These are phyloP conservation scores for Silene uniflora DNA, from an alignment of 148 eudicot genomes.

Conservation along the genomic window DNA sequence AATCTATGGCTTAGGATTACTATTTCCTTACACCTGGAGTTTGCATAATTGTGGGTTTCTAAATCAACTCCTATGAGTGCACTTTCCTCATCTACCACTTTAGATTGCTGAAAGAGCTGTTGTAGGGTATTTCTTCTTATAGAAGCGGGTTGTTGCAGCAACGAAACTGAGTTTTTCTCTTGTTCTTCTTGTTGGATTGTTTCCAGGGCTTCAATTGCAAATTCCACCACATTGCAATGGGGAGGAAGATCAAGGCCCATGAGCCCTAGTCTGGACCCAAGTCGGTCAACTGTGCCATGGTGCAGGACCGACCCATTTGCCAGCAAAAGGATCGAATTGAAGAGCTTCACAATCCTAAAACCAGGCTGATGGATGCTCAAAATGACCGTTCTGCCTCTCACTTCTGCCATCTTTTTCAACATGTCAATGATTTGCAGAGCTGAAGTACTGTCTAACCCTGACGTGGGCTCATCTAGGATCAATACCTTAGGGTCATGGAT, in stretches of 20 bases:
- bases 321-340: slow-evolving; percentile 64
- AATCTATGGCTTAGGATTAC: slow-evolving; percentile 70
- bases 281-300: slow-evolving; percentile 71
- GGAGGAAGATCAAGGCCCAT: slow-evolving; percentile 65
- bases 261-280: slow-evolving; percentile 37
- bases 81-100: slow-evolving; percentile 65
- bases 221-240: slow-evolving; percentile 74
- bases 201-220: slow-evolving; percentile 84
- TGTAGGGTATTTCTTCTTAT: slow-evolving; percentile 49
- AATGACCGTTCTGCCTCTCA: slow-evolving; percentile 62
- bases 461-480: slow-evolving; percentile 94
- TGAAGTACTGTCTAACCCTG: slow-evolving; percentile 88
- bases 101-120: slow-evolving; percentile 87
- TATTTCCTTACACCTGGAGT: slow-evolving; percentile 59
- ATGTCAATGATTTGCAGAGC: slow-evolving; percentile 86
- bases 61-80: slow-evolving; percentile 22
- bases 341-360: slow-evolving; percentile 76
- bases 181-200: slow-evolving; percentile 37
- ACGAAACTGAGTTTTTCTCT: not conserved
- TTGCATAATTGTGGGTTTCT: slow-evolving; percentile 36
- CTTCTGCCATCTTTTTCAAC: slow-evolving; percentile 85
- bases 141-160: not conserved
- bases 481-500: slow-evolving; percentile 82
- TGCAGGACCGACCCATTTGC: slow-evolving; percentile 79
- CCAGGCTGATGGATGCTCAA: slow-evolving; percentile 96